phyloP scores from a whole-genome alignment of 257 asterid species.

The Henckelia pumila region DNA sequence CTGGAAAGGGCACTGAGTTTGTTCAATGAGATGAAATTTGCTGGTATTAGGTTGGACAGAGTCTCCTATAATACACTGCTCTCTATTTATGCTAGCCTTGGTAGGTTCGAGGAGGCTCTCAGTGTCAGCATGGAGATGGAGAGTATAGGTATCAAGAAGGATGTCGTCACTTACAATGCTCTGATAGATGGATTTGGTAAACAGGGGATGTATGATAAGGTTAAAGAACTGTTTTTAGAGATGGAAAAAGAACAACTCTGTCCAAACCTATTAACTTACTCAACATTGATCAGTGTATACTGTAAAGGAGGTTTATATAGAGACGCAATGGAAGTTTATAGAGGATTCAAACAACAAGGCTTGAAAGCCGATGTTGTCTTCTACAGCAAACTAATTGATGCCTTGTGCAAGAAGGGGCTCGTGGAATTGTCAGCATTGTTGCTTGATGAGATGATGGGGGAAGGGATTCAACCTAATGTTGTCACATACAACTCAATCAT shows the following conservation, averaged over 20 bases:
- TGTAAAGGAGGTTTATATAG: slow-evolving; percentile 69
- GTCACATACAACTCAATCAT: slow-evolving; percentile 93
- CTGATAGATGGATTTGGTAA: slow-evolving; percentile 89
- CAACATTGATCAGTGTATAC: slow-evolving; percentile 77
- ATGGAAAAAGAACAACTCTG: slow-evolving; percentile 62
- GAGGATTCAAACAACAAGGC: slow-evolving; percentile 69
- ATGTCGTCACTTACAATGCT: slow-evolving; percentile 89
- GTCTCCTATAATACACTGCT: slow-evolving; percentile 86
- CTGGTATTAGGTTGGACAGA: slow-evolving; percentile 74
- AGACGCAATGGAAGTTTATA: slow-evolving; percentile 67
- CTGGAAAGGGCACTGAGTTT: slow-evolving; percentile 67
- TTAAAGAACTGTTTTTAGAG: slow-evolving; percentile 66
- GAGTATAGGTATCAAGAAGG: slow-evolving; percentile 79
- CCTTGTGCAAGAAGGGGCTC: slow-evolving; percentile 85
- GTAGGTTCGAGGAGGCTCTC: slow-evolving; percentile 80
- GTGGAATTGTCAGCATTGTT: slow-evolving; percentile 72
- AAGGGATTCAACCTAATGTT: slow-evolving; percentile 89
- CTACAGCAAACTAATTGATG: slow-evolving; percentile 86
- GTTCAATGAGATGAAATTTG: slow-evolving; percentile 82
- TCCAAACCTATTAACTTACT: slow-evolving; percentile 81
- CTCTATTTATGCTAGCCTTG: slow-evolving; percentile 80
- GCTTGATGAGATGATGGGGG: slow-evolving; percentile 88
- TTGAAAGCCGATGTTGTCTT: slow-evolving; percentile 94
- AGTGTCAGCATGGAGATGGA: slow-evolving; percentile 86
- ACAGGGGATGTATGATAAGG: slow-evolving; percentile 73